A percentile compares a stretch with the other conserved stretches of the same genome.
Evolutionary conservation across 208 protist species (phyloP).

Genomic region (Crithidia thermophila): DNA sequence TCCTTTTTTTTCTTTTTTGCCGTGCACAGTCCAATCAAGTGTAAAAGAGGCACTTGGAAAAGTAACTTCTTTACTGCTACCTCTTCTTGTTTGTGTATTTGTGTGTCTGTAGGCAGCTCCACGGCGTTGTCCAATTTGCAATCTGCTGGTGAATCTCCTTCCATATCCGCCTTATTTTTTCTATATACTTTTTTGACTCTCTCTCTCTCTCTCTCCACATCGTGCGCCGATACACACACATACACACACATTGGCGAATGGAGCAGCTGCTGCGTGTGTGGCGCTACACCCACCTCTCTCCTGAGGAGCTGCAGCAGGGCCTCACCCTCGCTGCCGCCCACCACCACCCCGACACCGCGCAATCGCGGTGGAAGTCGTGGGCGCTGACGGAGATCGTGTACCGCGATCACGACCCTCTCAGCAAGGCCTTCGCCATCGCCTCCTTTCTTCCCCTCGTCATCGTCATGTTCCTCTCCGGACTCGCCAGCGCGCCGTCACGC

Average conservation of each 20-base stretch:
- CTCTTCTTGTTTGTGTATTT: too few relatives aligned
- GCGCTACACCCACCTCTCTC: slow-evolving; percentile 46
- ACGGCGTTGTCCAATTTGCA: too few relatives aligned
- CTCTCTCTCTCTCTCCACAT: background rate
- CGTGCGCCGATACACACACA: background rate
- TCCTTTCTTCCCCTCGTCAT: slow-evolving; percentile 64
- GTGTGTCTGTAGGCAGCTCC: too few relatives aligned
- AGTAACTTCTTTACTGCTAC: too few relatives aligned
- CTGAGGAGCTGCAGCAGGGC: slow-evolving; percentile 22
- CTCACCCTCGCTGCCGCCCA: background rate
- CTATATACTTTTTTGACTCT: too few relatives aligned
- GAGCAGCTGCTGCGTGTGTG: slow-evolving; percentile 11
- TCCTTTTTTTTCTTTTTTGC: background rate
- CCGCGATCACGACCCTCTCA: slow-evolving; percentile 40
- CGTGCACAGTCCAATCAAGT: too few relatives aligned
- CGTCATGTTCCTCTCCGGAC: slow-evolving; percentile 62
- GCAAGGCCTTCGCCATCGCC: slow-evolving; percentile 61
- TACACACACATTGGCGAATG: too few relatives aligned
- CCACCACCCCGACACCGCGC: background rate
- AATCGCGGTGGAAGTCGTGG: slow-evolving; percentile 46
- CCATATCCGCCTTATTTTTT: too few relatives aligned
- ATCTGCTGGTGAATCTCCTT: background rate
- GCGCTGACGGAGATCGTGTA: slow-evolving; percentile 62
- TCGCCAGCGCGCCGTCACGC: slow-evolving; percentile 53
- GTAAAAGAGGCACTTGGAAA: too few relatives aligned